Base-by-base conservation (phyloP, 352 stramenopile species). In the Thalassiosira exigua region DNA sequence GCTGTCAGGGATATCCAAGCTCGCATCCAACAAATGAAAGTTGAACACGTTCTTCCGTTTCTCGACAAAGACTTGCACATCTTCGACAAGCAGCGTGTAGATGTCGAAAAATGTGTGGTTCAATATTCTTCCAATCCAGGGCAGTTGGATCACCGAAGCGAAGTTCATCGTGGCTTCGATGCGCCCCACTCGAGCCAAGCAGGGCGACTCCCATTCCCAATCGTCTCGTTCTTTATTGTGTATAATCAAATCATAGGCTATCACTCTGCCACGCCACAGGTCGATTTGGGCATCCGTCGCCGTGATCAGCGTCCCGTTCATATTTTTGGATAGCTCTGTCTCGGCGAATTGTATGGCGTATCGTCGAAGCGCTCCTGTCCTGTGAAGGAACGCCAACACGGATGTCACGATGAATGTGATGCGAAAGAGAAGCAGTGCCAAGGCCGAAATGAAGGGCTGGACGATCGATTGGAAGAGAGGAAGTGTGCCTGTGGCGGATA, bases 1-100 rank as follows among this genome's bases (percentile, higher is more conserved):
- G 59, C 73, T 44, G 71, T 85, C 67, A n/a, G 81, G 81, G n/a
- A 92, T 75, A 57, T 87, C 68, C 2, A 87, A 59, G 36, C 59
- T 79, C 30, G 57, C 44, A 86, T 93, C 86, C 19, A 90, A 51
- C 24, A 93, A 74, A 62, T 91, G 90, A 42, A 93, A 88, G 72
- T 93, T 93, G 44, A 92, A 86, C 9, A 93, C 56, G 59, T 88
- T 81, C 26, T 81, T 78, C 42, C 78, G 56, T 29, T 89, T 88
- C 60, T 93, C 88, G 29, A 93, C 58, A 79, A 93, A 93, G 0
- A 91, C 79, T 81, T 93, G 88, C 4, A 90, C 79, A 71, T 93
- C 88, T 21, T 83, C 62, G 19, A 91, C 52, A n/a, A 84, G 39
- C 9, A 88, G 39, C 0, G 79, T 86, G 51, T 92, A 91, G 1